Conservation (phyloP, 345 rosid species). For the Rhodomyrtus tomentosa region DNA sequence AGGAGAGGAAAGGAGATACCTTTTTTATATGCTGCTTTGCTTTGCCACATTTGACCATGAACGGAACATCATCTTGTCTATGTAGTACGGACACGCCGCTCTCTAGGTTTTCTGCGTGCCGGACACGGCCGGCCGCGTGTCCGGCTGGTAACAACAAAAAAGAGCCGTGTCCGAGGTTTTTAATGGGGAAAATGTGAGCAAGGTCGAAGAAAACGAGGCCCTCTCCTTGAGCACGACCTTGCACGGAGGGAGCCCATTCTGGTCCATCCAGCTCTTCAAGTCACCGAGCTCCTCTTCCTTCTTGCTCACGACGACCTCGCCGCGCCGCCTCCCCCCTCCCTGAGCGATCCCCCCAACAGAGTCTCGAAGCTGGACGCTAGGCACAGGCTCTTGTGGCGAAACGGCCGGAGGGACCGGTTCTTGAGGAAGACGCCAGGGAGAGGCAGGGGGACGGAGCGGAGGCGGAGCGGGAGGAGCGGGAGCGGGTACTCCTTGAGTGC, state of each 20-base stretch:
- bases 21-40: background rate
- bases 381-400: constrained; percentile 21
- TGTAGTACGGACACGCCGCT: too few relatives aligned
- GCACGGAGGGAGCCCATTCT: constrained; percentile 82
- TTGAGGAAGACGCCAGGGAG: background rate
- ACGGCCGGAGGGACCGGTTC: constrained; percentile 6
- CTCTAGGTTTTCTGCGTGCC: too few relatives aligned
- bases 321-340: too few relatives aligned
- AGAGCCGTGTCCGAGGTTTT: too few relatives aligned
- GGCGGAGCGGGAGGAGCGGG: constrained; percentile 17
- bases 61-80: background rate
- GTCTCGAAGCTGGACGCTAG: constrained; percentile 56
- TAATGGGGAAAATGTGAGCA: too few relatives aligned
- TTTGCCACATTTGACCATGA: background rate
- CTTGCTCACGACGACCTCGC: constrained; percentile 23
- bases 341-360: constrained; percentile 38
- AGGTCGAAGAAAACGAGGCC: too few relatives aligned
- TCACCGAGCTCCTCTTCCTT: constrained; percentile 42
- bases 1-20: background rate
- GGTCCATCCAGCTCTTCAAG: constrained; percentile 90
- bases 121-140: too few relatives aligned
- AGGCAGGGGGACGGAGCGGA: constrained; percentile 1
- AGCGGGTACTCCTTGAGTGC: too few relatives aligned
- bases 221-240: constrained; percentile 69
- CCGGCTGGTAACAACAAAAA: too few relatives aligned